Base-by-base conservation (phyloP, 257 asterid species). In the Coffea eugenioides region DNA sequence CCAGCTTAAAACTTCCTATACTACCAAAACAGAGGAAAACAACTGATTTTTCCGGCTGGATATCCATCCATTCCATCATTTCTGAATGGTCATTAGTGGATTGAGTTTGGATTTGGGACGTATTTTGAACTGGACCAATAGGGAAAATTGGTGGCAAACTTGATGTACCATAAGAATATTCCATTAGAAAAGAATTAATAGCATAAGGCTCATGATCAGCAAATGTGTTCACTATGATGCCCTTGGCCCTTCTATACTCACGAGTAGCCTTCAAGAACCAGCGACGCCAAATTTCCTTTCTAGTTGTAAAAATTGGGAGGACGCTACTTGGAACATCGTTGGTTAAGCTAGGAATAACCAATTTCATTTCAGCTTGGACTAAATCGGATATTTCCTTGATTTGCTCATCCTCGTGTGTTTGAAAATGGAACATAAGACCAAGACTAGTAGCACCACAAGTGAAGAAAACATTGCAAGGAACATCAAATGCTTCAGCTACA, bases 21-120 rank as follows among this genome's bases (percentile, higher is more conserved):
- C 71, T 46, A 80, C 80, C 15, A 80, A 80, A 15, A 80, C 74
- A 8, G 43, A 39, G 43, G 43, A 39, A 39, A 39, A 2, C 43
- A 3, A 2, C 3, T 4, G 43, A 39, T 2, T 68, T 74, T 31
- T 41, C 18, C 16, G 76, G 83, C 15, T 80, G 77, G 10, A 14
- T 27, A 46, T 75, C 84, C 1, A 81, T 71, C 84, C 80, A 81
- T n/a, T 70, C 27, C 68, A 75, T 76, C 8, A 61, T 34, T 16
- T 64, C 59, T 59, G 39, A 57, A 62, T 62, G 69, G 34, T 62
- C 23, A 8, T 23, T 6, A 23, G 68, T 62, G 2, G 68, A 62
- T 25, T n/a, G n/a, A 8, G 15, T 11, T 2, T n/a, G 36, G 2
- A 23, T 57, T 21, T 21, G 70, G 41, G 23, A 39, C 39, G 39